phyloP scores from a whole-genome alignment of 1,284 basidiomycete genomes.

The Boletus holoroseus region DNA sequence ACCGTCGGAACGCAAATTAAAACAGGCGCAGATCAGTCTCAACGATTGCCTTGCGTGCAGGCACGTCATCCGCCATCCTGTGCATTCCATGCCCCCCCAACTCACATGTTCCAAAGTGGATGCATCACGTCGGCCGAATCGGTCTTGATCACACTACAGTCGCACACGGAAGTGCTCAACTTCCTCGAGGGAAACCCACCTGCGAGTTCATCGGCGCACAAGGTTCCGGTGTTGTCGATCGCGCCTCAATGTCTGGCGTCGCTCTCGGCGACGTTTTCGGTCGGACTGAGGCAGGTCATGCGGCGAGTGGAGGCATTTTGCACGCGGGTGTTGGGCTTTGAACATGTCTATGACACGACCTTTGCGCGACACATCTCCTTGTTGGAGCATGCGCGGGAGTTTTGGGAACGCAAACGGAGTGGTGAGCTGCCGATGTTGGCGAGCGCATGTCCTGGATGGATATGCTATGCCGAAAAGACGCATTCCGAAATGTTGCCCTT shows the following conservation, averaged over 20 bases:
- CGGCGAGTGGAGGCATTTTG: constrained; percentile 66
- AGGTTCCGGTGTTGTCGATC: constrained; percentile 76
- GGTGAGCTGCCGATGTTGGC: constrained; percentile 82
- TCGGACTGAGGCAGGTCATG: constrained; percentile 58
- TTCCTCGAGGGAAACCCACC: constrained; percentile 61
- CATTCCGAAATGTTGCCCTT: constrained; percentile 92
- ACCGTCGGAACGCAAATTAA: constrained; percentile 52
- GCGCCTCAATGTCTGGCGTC: constrained; percentile 92
- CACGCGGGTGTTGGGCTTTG: constrained; percentile 57
- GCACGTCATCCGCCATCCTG: constrained; percentile 37
- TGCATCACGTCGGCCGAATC: constrained; percentile 99
- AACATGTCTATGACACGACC: constrained; percentile 86
- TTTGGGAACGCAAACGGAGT: constrained; percentile 57
- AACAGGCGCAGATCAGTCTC: constrained; percentile 90
- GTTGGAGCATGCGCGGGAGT: constrained; percentile 79
- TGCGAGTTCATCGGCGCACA: constrained; percentile 38
- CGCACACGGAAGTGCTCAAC: constrained; percentile 84
- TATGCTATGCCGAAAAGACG: constrained; percentile 98
- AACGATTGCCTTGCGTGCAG: constrained; percentile 95
- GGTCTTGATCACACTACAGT: constrained; percentile 95
- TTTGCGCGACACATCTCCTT: constrained; percentile 89
- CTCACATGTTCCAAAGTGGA: constrained; percentile 51
- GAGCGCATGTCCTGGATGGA: constrained; percentile 97
- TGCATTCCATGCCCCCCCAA: background rate
- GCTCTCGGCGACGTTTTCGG: constrained; percentile 67